phyloP scores from a whole-genome alignment of 2,329 filamentous ascomycete genomes.

The Verticillium klebahnii region DNA sequence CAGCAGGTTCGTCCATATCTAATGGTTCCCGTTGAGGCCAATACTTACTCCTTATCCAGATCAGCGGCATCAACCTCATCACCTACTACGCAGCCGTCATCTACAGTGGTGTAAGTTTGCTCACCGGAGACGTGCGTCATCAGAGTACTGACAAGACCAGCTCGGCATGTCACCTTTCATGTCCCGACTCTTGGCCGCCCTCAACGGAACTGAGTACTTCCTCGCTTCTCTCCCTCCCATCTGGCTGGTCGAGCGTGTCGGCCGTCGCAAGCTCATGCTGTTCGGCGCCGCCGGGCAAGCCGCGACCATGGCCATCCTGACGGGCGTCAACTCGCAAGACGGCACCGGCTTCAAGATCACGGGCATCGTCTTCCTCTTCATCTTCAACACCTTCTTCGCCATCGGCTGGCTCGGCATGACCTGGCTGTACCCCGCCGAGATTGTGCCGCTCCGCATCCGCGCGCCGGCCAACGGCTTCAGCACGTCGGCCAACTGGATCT shows the following conservation, averaged over 20 bases:
- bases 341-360: conserved; percentile 19
- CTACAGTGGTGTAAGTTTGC: conserved; percentile 9
- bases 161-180: conserved; percentile 49
- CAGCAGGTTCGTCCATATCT: conserved; percentile 24
- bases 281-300: conserved; percentile 63
- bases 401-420: conserved; percentile 56
- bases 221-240: conserved; percentile 53
- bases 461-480: conserved; percentile 55
- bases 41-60: conserved; percentile 6
- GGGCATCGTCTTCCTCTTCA: conserved; percentile 49
- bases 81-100: conserved; percentile 26
- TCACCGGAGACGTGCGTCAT: no score
- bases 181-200: conserved; percentile 54
- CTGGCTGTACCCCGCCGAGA: conserved; percentile 59
- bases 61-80: conserved; percentile 23
- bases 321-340: conserved; percentile 31
- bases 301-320: conserved; percentile 60
- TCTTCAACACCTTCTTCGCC: conserved; percentile 59
- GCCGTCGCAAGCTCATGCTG: conserved; percentile 67
- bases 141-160: conserved; percentile 21
- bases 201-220: conserved; percentile 42
- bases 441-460: conserved; percentile 55
- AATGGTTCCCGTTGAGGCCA: not conserved
- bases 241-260: conserved; percentile 61
- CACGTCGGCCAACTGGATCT: conserved; percentile 55